These are phyloP conservation scores for Keithomyces neogunnii DNA, from an alignment of 2,329 filamentous ascomycete species.

Conservation along the genomic window DNA sequence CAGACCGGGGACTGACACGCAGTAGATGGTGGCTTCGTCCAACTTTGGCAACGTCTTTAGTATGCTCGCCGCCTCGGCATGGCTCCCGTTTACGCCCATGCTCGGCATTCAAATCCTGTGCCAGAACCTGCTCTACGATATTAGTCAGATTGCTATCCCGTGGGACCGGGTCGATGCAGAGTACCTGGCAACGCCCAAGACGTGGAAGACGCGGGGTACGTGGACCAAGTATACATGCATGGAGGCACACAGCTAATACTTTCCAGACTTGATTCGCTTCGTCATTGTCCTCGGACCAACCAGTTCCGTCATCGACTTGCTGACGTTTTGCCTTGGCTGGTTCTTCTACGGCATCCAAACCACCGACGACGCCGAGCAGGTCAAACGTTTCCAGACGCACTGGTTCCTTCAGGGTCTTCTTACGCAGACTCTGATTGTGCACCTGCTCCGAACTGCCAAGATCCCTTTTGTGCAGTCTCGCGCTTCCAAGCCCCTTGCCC, in stretches of 20 bases:
- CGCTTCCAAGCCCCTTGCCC: conserved; percentile 11
- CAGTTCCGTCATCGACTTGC: conserved; percentile 18
- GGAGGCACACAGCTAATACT: not conserved
- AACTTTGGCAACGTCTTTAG: conserved; percentile 23
- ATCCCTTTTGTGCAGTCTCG: conserved; percentile 18
- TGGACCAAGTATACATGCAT: too few species aligned
- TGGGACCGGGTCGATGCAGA: conserved; percentile 20
- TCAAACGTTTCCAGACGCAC: conserved; percentile 16
- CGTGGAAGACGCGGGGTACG: conserved; percentile 14
- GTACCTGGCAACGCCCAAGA: conserved; percentile 16
- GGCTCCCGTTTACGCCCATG: conserved; percentile 21
- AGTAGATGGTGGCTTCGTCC: conserved; percentile 20
- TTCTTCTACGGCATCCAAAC: conserved; percentile 16
- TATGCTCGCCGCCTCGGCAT: conserved; percentile 18
- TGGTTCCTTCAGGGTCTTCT: conserved; percentile 20
- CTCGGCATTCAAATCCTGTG: conserved; percentile 16
- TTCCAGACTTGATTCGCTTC: conserved; percentile 18
- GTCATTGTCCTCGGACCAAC: conserved; percentile 18
- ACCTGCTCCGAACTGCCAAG: conserved; percentile 17
- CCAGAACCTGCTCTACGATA: conserved; percentile 21
- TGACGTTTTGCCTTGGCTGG: conserved; percentile 15
- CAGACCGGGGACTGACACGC: not conserved
- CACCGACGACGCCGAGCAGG: conserved; percentile 6
- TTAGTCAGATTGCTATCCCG: conserved; percentile 21
- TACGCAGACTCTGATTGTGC: conserved; percentile 21